Conservation (phyloP, 2,329 filamentous ascomycete genomes). For the Pseudocercospora cruenta region DNA sequence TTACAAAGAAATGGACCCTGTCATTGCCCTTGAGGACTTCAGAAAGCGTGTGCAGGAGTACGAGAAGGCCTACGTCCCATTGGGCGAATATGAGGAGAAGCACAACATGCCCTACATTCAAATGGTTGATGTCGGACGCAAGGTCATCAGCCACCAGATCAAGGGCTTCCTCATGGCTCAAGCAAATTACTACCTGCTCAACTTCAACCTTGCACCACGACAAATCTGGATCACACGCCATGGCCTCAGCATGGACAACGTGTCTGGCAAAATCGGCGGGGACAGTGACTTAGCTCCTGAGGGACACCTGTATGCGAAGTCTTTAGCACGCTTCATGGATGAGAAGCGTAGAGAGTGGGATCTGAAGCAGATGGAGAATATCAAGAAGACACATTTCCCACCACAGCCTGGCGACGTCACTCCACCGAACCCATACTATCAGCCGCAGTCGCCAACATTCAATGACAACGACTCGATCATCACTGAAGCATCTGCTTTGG, state of each 20-base stretch:
- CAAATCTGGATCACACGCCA: conserved; percentile 99
- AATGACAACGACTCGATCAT: conserved; percentile 18
- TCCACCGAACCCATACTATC: conserved; percentile 87
- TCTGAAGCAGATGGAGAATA: conserved; percentile 76
- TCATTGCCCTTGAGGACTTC: conserved; percentile 84
- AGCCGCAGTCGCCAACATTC: conserved; percentile 45
- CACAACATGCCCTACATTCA: conserved; percentile 93
- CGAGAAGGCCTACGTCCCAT: conserved; percentile 87
- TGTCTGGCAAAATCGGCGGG: conserved; percentile 84
- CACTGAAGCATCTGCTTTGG: conserved; percentile 38
- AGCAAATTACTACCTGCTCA: conserved; percentile 91
- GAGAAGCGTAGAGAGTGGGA: conserved; percentile 81
- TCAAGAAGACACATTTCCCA: conserved; percentile 79
- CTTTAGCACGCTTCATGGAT: conserved; percentile 82
- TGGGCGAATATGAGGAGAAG: conserved; percentile 77
- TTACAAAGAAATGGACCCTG: conserved; percentile 90
- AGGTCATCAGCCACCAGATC: conserved; percentile 87
- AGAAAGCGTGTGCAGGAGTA: conserved; percentile 90
- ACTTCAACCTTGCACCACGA: conserved; percentile 92
- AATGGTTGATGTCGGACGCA: conserved; percentile 96
- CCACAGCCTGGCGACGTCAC: conserved; percentile 88
- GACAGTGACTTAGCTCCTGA: conserved; percentile 82
- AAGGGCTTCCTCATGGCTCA: conserved; percentile 90
- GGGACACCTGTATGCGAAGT: conserved; percentile 76
- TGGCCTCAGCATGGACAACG: conserved; percentile 87